Evolutionary conservation across 2,329 filamentous ascomycete genomes (phyloP).

Genomic region (Colletotrichum sp.): DNA sequence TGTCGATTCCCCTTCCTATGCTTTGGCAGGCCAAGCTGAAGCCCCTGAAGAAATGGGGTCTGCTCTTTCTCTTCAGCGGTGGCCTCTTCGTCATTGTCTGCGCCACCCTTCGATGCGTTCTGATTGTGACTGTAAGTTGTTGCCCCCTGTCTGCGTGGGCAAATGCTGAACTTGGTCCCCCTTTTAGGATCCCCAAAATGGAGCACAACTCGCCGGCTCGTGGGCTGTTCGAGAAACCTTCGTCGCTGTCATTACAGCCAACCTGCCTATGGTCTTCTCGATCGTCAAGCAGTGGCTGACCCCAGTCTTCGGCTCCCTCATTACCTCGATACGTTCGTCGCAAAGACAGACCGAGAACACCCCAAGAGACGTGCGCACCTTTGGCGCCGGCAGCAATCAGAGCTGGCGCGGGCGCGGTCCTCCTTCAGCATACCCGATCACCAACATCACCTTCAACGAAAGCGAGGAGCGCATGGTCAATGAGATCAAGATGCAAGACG

Average conservation of each 20-base stretch:
- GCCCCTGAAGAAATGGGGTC: slow-evolving; percentile 36
- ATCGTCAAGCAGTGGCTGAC: slow-evolving; percentile 41
- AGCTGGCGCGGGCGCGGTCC: slow-evolving; percentile 35
- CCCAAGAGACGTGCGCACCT: slow-evolving; percentile 42
- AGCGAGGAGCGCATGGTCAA: slow-evolving; percentile 47
- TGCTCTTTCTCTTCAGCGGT: slow-evolving; percentile 36
- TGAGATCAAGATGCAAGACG: slow-evolving; percentile 43
- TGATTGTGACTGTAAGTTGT: slow-evolving; percentile 28
- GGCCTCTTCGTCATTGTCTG: slow-evolving; percentile 40
- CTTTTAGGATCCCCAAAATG: slow-evolving; percentile 27
- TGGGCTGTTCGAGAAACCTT: slow-evolving; percentile 44
- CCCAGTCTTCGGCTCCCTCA: slow-evolving; percentile 35
- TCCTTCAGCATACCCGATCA: slow-evolving; percentile 37
- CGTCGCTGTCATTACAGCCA: slow-evolving; percentile 42
- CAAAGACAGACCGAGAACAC: slow-evolving; percentile 39
- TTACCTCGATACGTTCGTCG: slow-evolving; percentile 40
- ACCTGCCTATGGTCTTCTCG: slow-evolving; percentile 46
- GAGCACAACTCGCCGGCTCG: slow-evolving; percentile 13
- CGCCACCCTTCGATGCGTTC: slow-evolving; percentile 37
- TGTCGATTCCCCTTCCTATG: slow-evolving; percentile 20
- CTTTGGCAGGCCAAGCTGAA: slow-evolving; percentile 29
- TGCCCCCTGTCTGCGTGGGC: neutral
- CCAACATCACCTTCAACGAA: slow-evolving; percentile 42
- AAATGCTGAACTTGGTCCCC: neutral
- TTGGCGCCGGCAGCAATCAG: slow-evolving; percentile 40